Evolutionary conservation across 306 rosid genomes (phyloP).

Genomic region (Acacia crassicarpa): DNA sequence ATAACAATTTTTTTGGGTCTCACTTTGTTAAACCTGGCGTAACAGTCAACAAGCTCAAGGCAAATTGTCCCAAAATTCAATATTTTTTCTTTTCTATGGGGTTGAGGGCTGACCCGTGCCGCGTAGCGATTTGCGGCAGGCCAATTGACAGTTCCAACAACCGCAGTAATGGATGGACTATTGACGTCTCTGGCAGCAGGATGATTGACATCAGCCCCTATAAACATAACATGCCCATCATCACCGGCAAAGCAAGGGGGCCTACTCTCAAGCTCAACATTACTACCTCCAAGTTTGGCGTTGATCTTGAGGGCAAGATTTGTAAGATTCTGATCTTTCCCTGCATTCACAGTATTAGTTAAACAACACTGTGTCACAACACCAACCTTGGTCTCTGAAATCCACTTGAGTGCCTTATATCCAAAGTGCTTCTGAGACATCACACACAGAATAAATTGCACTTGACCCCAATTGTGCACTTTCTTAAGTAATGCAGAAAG

Average conservation of each 20-base stretch:
- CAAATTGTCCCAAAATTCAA: conserved; percentile 60
- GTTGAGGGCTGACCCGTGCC: conserved; percentile 61
- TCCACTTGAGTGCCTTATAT: conserved; percentile 71
- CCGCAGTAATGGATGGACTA: conserved; percentile 79
- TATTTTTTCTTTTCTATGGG: conserved; percentile 56
- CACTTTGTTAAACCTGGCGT: conserved; percentile 42
- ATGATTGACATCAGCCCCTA: conserved; percentile 92
- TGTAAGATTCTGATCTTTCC: conserved; percentile 58
- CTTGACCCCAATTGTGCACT: conserved; percentile 16
- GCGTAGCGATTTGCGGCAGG: conserved; percentile 85
- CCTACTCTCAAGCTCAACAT: conserved; percentile 59
- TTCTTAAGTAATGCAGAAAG: conserved; percentile 52
- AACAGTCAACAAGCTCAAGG: conserved; percentile 61
- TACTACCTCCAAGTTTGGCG: conserved; percentile 93
- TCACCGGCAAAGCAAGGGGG: conserved; percentile 48
- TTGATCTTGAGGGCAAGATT: conserved; percentile 77
- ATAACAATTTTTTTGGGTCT: conserved; percentile 58
- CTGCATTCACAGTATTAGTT: conserved; percentile 46
- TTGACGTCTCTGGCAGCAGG: conserved; percentile 47
- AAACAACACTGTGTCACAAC: conserved; percentile 82
- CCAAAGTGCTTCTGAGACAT: conserved; percentile 65
- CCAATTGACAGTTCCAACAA: conserved; percentile 81
- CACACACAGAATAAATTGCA: conserved; percentile 72
- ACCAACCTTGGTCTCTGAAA: conserved; percentile 74
- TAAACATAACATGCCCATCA: conserved; percentile 63